These are phyloP conservation scores for Vaccinium vitisidaea DNA, from an alignment of 148 eudicot species.

Conservation along the genomic window DNA sequence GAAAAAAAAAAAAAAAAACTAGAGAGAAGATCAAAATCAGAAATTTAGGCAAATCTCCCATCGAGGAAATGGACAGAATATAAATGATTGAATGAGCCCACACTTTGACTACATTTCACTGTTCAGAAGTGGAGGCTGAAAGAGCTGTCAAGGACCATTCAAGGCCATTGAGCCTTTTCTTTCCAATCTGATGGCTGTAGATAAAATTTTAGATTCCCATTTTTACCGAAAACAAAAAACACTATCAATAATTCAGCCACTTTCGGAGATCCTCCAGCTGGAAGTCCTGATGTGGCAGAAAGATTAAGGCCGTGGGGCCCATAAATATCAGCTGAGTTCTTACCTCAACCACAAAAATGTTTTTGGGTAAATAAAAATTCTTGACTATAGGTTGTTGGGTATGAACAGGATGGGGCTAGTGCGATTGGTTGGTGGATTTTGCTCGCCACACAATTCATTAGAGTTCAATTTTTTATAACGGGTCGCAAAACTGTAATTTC, in stretches of 20 bases:
- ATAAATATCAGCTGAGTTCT: conserved; percentile 3
- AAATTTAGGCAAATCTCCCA: neutral
- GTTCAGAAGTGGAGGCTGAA: neutral
- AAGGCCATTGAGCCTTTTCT: neutral
- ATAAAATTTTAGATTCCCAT: conserved; percentile 4
- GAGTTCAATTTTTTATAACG: too few species aligned
- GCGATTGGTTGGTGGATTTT: too few species aligned
- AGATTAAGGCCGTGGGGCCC: neutral
- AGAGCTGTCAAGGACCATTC: conserved; percentile 9
- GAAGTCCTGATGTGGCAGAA: conserved; percentile 13
- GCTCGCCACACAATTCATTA: too few species aligned
- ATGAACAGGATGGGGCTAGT: too few species aligned
- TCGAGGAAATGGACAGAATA: neutral
- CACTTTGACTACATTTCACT: neutral
- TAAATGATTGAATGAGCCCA: neutral
- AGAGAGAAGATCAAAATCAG: neutral
- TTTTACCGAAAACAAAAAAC: neutral
- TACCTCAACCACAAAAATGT: neutral
- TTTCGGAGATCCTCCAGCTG: conserved; percentile 32
- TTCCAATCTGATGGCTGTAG: neutral
- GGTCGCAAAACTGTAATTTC: too few species aligned
- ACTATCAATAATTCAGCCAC: conserved; percentile 25
- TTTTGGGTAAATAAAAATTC: neutral
- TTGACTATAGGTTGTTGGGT: neutral
- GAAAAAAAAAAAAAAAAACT: neutral